Evolutionary conservation across 441 rosid genomes (phyloP).

Genomic region (Oxalis stricta): DNA sequence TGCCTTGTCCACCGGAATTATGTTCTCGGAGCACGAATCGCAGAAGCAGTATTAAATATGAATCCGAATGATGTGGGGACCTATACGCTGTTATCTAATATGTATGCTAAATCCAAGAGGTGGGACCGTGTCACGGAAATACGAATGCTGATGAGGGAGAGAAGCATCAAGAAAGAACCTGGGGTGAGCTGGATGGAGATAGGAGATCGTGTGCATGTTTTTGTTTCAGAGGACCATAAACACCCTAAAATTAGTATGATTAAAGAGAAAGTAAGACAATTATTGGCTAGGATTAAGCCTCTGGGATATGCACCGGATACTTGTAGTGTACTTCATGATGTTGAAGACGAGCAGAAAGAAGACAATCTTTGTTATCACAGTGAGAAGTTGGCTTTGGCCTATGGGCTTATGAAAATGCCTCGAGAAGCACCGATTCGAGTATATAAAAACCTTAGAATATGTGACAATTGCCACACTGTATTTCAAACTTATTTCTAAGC

Average conservation of each 20-base stretch:
- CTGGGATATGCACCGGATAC: slow-evolving; percentile 59
- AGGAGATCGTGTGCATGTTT: slow-evolving; percentile 35
- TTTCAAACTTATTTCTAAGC: slow-evolving; percentile 53
- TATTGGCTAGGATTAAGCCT: slow-evolving; percentile 43
- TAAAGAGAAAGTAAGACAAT: slow-evolving; percentile 38
- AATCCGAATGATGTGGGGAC: slow-evolving; percentile 54
- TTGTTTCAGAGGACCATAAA: slow-evolving; percentile 43
- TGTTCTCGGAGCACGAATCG: slow-evolving; percentile 42
- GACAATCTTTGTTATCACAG: slow-evolving; percentile 57
- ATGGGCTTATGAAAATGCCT: slow-evolving; percentile 54
- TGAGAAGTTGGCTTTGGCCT: slow-evolving; percentile 77
- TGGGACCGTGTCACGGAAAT: slow-evolving; percentile 62
- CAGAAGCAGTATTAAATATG: slow-evolving; percentile 29
- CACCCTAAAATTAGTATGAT: slow-evolving; percentile 49
- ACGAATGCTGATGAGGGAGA: slow-evolving; percentile 50
- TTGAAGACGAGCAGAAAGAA: slow-evolving; percentile 80
- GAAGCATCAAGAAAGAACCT: slow-evolving; percentile 70
- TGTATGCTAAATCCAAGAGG: slow-evolving; percentile 50
- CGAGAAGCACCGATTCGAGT: slow-evolving; percentile 41
- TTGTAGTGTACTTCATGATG: slow-evolving; percentile 47
- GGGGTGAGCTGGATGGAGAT: slow-evolving; percentile 84
- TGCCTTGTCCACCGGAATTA: slow-evolving; percentile 46
- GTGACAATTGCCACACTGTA: slow-evolving; percentile 86
- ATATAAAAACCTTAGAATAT: slow-evolving; percentile 67
- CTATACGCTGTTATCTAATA: slow-evolving; percentile 40